Evolutionary conservation across 768 basidiomycete genomes (phyloP), one percentile per base, ranked within the genome.

Genomic region (Terana coerulea): DNA sequence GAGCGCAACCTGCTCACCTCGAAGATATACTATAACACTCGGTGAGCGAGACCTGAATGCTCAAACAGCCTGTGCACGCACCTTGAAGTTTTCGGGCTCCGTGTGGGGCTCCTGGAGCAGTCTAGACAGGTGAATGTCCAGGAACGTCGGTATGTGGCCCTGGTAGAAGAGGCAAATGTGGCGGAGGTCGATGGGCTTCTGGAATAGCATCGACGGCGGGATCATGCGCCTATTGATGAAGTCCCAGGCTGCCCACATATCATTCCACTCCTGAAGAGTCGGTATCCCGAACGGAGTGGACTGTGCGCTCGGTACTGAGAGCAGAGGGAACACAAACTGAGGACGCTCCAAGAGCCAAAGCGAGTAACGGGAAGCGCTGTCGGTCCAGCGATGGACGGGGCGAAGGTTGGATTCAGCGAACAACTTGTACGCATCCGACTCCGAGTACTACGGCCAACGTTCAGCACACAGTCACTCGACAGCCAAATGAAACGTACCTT

Each of bases 131-230:
- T 95, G 88, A 21, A 97, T 97, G 61, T 97, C 95, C 55, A 95
- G 67, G 72, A 95, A 97, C 17, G 90, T 77, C 1, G 92, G 92
- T 40, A 98, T 92, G 65, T 98, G 97, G 0, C 95, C 95, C 11
- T 91, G 63, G 68, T 98, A 98, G 71, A 99, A 99, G n/a, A 98
- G 76, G 62, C 93, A 95, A 51, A 95, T 93, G 67, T 98, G 95
- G 26, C 97, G 79, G 40, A 98, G 72, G 62, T 97, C 86, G 54
- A 98, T 98, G 3, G 95, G 95, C 64, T 91, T 95, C 64, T 89
- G 75, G 64, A 84, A 85, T 22, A 95, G 74, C 87, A 98, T 89
- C 24, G 83, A 79, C 17, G 78, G 72, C 0, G 93, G 86, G 49
- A 98, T 92, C 93, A 98, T 95, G 41, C 76, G 77, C 51, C 81